phyloP scores from a whole-genome alignment of 1,284 basidiomycete species.

The Sporisorium reilianum region DNA sequence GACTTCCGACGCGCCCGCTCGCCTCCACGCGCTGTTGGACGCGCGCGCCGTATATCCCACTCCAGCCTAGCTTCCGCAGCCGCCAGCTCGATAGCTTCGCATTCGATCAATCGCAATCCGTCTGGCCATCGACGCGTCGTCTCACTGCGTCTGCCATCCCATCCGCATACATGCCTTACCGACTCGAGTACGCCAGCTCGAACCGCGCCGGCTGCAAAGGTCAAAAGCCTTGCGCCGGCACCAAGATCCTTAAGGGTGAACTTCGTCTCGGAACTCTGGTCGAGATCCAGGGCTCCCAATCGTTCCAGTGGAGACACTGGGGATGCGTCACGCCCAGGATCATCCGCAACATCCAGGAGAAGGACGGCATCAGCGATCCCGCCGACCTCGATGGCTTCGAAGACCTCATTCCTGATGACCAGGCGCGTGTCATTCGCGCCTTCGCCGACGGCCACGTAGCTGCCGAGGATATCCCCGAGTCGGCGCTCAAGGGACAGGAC shows the following conservation, averaged over 20 bases:
- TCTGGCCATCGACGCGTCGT: background rate
- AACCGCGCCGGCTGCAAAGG: slow-evolving; percentile 85
- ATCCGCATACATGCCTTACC: slow-evolving; percentile 50
- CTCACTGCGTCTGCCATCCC: background rate
- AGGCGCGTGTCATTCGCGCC: slow-evolving; percentile 40
- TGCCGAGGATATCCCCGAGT: slow-evolving; percentile 51
- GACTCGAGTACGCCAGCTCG: slow-evolving; percentile 61
- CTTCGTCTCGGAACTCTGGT: slow-evolving; percentile 82
- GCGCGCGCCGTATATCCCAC: background rate
- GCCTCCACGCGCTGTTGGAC: slow-evolving; percentile 16
- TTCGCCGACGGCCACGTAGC: slow-evolving; percentile 52
- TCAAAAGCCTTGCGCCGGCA: slow-evolving; percentile 87
- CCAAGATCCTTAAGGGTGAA: slow-evolving; percentile 78
- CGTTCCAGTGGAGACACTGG: slow-evolving; percentile 83
- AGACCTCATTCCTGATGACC: slow-evolving; percentile 47
- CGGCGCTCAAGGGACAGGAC: slow-evolving; percentile 38
- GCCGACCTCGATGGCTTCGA: slow-evolving; percentile 52
- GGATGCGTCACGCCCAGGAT: slow-evolving; percentile 74
- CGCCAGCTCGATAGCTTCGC: background rate
- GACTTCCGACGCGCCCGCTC: slow-evolving; percentile 19
- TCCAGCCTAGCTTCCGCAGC: background rate
- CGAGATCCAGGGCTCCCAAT: slow-evolving; percentile 77
- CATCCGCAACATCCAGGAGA: slow-evolving; percentile 79
- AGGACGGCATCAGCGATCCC: slow-evolving; percentile 72
- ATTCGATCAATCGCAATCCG: background rate